Evolutionary conservation across 2,329 filamentous ascomycete species (phyloP).

Genomic region (Fusarium sp.): DNA sequence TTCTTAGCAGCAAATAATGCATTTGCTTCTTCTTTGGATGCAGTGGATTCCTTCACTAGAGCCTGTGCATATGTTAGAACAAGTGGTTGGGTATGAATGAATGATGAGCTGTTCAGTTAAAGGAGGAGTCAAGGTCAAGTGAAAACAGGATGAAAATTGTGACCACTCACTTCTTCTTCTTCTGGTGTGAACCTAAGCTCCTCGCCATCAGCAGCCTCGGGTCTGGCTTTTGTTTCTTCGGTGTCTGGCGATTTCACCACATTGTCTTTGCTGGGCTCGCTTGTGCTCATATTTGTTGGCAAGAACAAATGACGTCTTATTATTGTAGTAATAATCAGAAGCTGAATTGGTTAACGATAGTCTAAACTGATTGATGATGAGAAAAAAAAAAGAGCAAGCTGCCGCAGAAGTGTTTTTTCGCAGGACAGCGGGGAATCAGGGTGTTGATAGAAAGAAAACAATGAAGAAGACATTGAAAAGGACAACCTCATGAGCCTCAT

Average conservation of each 20-base stretch:
- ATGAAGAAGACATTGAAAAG: neutral
- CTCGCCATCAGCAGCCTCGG: slow-evolving; percentile 35
- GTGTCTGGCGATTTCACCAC: neutral
- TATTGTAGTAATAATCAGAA: neutral
- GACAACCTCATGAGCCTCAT: slow-evolving; percentile 7
- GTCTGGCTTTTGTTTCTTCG: neutral
- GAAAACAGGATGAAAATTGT: neutral
- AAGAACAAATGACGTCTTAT: neutral
- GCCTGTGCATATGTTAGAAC: slow-evolving; percentile 59
- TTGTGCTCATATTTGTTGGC: slow-evolving; percentile 5
- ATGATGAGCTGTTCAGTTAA: neutral
- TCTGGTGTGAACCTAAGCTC: slow-evolving; percentile 61
- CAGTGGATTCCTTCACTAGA: slow-evolving; percentile 77
- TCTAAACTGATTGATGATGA: neutral
- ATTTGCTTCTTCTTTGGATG: slow-evolving; percentile 82
- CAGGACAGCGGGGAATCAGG: neutral
- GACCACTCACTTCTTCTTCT: slow-evolving; percentile 64
- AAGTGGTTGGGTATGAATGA: neutral
- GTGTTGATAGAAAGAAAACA: neutral
- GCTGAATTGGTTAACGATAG: no score
- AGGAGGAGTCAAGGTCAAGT: neutral
- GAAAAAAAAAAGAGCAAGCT: neutral
- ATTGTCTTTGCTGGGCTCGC: neutral
- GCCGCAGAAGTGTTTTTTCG: neutral
- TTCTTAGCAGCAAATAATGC: slow-evolving; percentile 77